phyloP scores from a whole-genome alignment of 2,329 filamentous ascomycete genomes.

The Aspergillus sclerotialis region DNA sequence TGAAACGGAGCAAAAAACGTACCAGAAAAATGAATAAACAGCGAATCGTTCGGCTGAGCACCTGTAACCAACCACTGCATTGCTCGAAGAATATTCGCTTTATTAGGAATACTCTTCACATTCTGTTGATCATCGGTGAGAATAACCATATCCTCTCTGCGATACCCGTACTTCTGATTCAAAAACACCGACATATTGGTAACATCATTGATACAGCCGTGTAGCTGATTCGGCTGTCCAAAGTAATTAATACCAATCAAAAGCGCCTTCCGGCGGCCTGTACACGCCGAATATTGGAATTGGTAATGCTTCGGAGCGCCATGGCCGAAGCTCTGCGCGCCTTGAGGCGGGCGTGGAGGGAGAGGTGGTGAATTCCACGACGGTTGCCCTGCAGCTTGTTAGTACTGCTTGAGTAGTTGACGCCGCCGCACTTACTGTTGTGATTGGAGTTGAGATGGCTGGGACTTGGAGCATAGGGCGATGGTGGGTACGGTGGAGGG shows the following conservation, averaged over 20 bases:
- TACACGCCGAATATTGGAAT: slow-evolving; percentile 92
- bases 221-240: slow-evolving; percentile 76
- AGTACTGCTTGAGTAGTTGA: too few species aligned
- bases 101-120: slow-evolving; percentile 93
- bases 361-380: slow-evolving; percentile 46
- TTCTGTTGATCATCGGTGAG: slow-evolving; percentile 95
- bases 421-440: too few species aligned
- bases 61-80: slow-evolving; percentile 99
- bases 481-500: slow-evolving; percentile 10
- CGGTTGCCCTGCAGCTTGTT: slow-evolving; percentile 39
- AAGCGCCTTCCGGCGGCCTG: slow-evolving; percentile 77
- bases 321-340: slow-evolving; percentile 65
- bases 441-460: not conserved
- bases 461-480: slow-evolving; percentile 2
- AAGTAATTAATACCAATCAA: slow-evolving; percentile 97
- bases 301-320: slow-evolving; percentile 74
- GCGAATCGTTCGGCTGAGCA: slow-evolving; percentile 81
- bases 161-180: slow-evolving; percentile 79
- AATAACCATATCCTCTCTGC: slow-evolving; percentile 93
- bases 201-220: slow-evolving; percentile 95
- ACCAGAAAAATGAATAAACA: slow-evolving; percentile 97
- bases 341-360: slow-evolving; percentile 60
- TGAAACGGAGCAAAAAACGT: slow-evolving; percentile 17
- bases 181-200: slow-evolving; percentile 92
- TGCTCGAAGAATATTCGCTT: slow-evolving; percentile 85